These are phyloP conservation scores for Tuber melanosporum DNA, from an alignment of 495 filamentous ascomycete species.

Conservation along the genomic window DNA sequence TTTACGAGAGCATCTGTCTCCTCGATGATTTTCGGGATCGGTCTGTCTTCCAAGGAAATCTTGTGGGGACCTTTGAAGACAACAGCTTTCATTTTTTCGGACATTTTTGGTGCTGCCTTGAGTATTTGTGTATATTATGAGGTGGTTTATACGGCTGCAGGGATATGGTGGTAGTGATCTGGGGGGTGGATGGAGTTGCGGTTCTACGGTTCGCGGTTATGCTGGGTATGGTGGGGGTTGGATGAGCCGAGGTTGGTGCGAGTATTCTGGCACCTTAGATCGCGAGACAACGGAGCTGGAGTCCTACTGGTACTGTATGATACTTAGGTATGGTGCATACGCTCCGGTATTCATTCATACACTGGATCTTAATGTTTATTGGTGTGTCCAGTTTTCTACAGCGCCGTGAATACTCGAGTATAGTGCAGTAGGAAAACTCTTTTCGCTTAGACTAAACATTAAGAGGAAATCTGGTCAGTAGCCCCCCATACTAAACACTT, in stretches of 20 bases:
- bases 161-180: not conserved
- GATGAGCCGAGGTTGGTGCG: not conserved
- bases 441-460: not conserved
- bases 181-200: not conserved
- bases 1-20: constrained; percentile 76
- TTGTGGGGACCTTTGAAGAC: constrained; percentile 61
- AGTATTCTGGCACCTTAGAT: not conserved
- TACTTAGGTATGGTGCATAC: no score
- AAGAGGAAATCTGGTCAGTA: not conserved
- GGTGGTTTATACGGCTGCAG: not conserved
- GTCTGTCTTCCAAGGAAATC: constrained; percentile 59
- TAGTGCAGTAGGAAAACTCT: not conserved
- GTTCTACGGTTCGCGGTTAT: not conserved
- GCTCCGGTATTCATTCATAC: no score
- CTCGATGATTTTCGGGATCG: constrained; percentile 60
- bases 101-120: constrained; percentile 24
- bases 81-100: constrained; percentile 58
- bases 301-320: no score
- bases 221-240: not conserved
- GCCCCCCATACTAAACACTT: not conserved
- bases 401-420: not conserved
- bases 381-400: not conserved
- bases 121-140: not conserved
- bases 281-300: not conserved
- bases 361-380: not conserved